Evolutionary conservation across 1,284 basidiomycete species (phyloP), one percentile per base, ranked within the genome.

Genomic region (Rhodotorula sp.): DNA sequence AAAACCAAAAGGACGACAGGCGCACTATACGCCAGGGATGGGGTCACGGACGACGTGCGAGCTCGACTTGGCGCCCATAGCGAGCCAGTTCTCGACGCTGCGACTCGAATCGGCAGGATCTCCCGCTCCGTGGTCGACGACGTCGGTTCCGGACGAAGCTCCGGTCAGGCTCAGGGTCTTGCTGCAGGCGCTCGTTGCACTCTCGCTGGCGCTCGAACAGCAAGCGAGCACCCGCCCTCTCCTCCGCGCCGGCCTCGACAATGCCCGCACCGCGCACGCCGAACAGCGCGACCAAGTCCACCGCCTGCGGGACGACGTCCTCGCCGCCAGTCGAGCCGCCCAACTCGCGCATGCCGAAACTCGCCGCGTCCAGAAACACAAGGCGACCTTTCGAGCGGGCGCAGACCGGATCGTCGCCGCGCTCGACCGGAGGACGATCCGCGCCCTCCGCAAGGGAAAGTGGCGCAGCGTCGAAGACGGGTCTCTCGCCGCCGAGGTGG

Each of bases 311-410:
- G 65, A 58, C n/a, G 31, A 52, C 15, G 69, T 70, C 14, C 52
- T 70, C 7, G 16, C 28, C 12, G 48, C 69, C 34, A 67, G 65
- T n/a, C 47, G 34, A 21, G 61, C 58, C 10, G 69, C 69, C 6
- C 69, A 70, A 47, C 43, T 45, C 15, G 62, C 62, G 16, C 69
- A 70, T 38, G 58, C 45, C 31, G 69, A 71, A 31, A 64, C 69
- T 6, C 57, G 63, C 38, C 38, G 62, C 19, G 55, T 63, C 23
- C 66, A 71, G 48, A 60, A 50, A 48, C 52, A 61, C n/a, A 60
- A 58, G 26, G 19, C 26, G 15, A 59, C 58, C 28, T 67, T 64
- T 38, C 50, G 48, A 16, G 54, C 45, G 26, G 69, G 59, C 10
- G 62, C 62, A 3, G 69, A 67, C 55, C 47, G 65, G 23, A 58